phyloP scores from a whole-genome alignment of 2,329 filamentous ascomycete species.

The Colletotrichum cereale region DNA sequence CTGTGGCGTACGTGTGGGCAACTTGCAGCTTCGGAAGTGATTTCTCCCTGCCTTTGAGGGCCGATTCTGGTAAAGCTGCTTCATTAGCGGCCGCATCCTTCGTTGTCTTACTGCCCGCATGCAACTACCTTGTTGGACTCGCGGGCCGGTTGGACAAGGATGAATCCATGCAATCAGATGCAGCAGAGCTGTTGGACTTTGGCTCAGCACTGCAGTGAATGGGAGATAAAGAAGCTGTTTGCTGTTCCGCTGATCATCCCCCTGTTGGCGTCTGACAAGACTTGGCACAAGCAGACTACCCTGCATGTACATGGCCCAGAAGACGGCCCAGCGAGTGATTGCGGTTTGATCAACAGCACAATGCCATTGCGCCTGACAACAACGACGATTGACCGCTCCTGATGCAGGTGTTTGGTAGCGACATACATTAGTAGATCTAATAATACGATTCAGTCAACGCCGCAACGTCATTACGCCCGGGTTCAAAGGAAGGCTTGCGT shows the following conservation, averaged over 20 bases:
- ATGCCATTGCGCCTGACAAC: not conserved
- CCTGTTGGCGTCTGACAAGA: no score
- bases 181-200: no score
- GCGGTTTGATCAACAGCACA: no score
- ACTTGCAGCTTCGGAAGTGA: not conserved
- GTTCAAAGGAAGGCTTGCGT: not conserved
- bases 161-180: not conserved
- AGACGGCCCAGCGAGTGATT: not conserved
- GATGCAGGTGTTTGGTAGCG: not conserved
- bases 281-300: not conserved
- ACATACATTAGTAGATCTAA: not conserved
- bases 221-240: not conserved
- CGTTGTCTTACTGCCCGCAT: not conserved
- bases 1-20: not conserved
- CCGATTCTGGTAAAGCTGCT: not conserved
- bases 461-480: not conserved
- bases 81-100: not conserved
- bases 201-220: no score
- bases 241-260: not conserved
- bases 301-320: not conserved
- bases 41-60: not conserved
- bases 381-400: not conserved
- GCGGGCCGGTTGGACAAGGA: not conserved
- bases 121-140: not conserved
- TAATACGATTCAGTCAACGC: not conserved